These are phyloP conservation scores for Plasmodium cynomolgi DNA, from an alignment of 169 alveolate species.

Conservation along the genomic window DNA sequence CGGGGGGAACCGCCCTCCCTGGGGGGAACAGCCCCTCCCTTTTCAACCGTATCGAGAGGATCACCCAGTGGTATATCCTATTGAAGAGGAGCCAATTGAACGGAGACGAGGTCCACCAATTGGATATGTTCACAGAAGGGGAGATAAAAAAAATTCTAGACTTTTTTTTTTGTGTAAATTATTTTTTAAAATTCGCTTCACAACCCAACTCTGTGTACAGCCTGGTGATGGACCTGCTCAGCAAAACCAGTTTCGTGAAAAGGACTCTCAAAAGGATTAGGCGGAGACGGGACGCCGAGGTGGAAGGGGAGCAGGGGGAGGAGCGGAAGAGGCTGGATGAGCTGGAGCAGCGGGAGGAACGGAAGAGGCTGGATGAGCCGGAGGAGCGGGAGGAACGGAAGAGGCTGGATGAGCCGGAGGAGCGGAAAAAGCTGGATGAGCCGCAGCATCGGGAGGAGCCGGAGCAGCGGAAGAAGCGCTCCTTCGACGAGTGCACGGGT, in stretches of 20 bases:
- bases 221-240: constrained; percentile 28
- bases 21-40: background rate
- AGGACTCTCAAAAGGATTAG: constrained; percentile 10
- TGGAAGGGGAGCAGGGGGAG: background rate
- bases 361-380: background rate
- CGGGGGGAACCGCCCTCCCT: background rate
- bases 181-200: constrained; percentile 23
- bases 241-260: constrained; percentile 12
- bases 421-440: background rate
- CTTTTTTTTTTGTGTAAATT: constrained; percentile 42
- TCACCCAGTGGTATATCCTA: constrained; percentile 8
- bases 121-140: constrained; percentile 20
- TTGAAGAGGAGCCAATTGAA: constrained; percentile 3
- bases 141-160: constrained; percentile 41
- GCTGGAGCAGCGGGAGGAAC: background rate
- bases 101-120: background rate
- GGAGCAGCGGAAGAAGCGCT: constrained; percentile 13
- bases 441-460: background rate
- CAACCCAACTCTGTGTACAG: constrained; percentile 16
- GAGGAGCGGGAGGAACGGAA: no score
- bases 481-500: background rate
- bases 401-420: background rate
- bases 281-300: background rate
- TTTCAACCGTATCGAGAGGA: background rate
- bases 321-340: background rate